These are phyloP conservation scores for Kalmanozyma brasiliensis DNA, from an alignment of 1,284 basidiomycete species.

Conservation along the genomic window DNA sequence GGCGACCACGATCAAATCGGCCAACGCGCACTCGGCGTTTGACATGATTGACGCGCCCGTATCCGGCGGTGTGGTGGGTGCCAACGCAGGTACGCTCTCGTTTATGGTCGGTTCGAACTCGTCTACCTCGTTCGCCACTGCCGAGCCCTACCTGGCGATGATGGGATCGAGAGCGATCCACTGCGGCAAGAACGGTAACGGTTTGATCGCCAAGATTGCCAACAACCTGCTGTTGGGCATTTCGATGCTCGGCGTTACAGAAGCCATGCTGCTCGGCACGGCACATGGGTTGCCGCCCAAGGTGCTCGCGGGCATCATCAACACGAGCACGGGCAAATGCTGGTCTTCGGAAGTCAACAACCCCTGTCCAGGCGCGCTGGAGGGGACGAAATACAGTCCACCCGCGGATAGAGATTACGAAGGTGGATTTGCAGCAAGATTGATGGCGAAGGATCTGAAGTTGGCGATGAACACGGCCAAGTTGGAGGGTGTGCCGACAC, in stretches of 20 bases:
- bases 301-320: conserved; percentile 61
- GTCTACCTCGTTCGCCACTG: conserved; percentile 72
- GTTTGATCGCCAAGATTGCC: conserved; percentile 62
- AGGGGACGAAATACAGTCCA: conserved; percentile 73
- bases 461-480: conserved; percentile 59
- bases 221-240: conserved; percentile 64
- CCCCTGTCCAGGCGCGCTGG: conserved; percentile 79
- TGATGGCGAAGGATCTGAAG: conserved; percentile 57
- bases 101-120: conserved; percentile 86
- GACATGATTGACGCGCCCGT: conserved; percentile 89
- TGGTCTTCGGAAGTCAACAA: conserved; percentile 89
- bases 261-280: conserved; percentile 62
- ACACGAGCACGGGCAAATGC: conserved; percentile 71
- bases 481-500: conserved; percentile 53
- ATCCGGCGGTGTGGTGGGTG: conserved; percentile 87
- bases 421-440: conserved; percentile 68
- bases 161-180: conserved; percentile 87
- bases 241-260: conserved; percentile 58
- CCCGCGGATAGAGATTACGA: conserved; percentile 85
- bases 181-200: conserved; percentile 82
- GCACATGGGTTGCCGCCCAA: conserved; percentile 53
- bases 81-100: conserved; percentile 79
- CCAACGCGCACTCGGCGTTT: conserved; percentile 64
- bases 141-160: conserved; percentile 71
- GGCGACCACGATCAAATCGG: conserved; percentile 72